Conservation (phyloP, 768 basidiomycete species). For the Mycena sanguinolenta region DNA sequence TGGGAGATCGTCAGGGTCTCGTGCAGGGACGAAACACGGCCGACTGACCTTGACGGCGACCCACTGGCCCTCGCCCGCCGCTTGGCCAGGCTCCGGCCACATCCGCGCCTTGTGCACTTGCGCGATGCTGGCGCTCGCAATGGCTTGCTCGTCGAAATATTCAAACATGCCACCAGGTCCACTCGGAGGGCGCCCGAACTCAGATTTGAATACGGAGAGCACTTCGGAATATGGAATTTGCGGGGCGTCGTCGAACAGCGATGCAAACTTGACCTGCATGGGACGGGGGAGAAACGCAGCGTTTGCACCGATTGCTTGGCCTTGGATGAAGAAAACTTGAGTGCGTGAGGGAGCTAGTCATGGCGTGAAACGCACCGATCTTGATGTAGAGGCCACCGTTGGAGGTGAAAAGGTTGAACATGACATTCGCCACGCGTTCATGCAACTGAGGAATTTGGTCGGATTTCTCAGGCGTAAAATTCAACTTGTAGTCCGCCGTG, state of each 20-base stretch:
- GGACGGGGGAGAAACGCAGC: constrained; percentile 87
- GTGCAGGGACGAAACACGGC: background rate
- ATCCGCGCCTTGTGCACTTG: constrained; percentile 88
- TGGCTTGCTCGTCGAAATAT: constrained; percentile 79
- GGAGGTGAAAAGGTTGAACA: constrained; percentile 81
- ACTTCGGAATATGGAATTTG: constrained; percentile 83
- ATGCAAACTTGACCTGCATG: constrained; percentile 85
- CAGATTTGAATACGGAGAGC: constrained; percentile 72
- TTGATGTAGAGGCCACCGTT: constrained; percentile 93
- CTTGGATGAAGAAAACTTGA: constrained; percentile 38
- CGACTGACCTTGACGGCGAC: constrained; percentile 84
- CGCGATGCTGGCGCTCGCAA: constrained; percentile 92
- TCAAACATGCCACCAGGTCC: constrained; percentile 84
- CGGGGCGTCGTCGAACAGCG: constrained; percentile 91
- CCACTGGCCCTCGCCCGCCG: constrained; percentile 66
- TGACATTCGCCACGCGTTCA: constrained; percentile 83
- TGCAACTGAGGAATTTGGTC: constrained; percentile 86
- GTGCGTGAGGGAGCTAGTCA: background rate
- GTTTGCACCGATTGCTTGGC: constrained; percentile 88
- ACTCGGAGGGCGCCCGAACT: constrained; percentile 76
- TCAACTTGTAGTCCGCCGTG: constrained; percentile 88
- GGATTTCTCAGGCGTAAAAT: constrained; percentile 81
- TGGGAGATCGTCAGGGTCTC: background rate
- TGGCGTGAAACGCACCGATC: constrained; percentile 62
- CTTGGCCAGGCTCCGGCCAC: constrained; percentile 56